Evolutionary conservation across 345 rosid genomes (phyloP).

Genomic region (Lumnitzera littorea): DNA sequence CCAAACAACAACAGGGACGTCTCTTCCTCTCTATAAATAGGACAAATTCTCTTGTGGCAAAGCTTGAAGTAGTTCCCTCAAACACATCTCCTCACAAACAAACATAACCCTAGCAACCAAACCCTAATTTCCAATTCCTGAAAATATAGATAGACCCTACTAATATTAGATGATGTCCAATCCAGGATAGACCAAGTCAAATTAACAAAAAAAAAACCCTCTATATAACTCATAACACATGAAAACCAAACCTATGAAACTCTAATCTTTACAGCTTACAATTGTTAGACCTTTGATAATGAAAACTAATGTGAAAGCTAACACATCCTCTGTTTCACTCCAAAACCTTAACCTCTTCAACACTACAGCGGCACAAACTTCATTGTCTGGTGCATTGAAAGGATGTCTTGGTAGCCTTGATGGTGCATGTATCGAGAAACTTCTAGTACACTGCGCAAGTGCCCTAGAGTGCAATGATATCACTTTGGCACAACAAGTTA

Average conservation of each 20-base stretch:
- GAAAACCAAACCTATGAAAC: no score
- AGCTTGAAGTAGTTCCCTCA: no score
- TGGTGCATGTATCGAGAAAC: constrained; percentile 65
- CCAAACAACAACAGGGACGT: no score
- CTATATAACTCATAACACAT: no score
- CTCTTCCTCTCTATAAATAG: no score
- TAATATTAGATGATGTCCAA: no score
- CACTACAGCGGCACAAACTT: constrained; percentile 17
- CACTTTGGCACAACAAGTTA: constrained; percentile 68
- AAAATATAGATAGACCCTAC: no score
- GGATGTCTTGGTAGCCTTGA: constrained; percentile 68
- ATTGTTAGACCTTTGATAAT: constrained; percentile 3
- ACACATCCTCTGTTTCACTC: constrained; percentile 33
- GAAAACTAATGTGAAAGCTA: constrained; percentile 42
- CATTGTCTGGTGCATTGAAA: constrained; percentile 45
- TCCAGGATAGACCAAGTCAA: no score
- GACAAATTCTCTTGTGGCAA: no score
- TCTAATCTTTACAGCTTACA: no score
- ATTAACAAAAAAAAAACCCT: no score
- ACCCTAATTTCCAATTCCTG: not conserved
- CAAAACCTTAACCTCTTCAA: constrained; percentile 35
- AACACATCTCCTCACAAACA: constrained; percentile 1
- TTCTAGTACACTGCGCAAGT: constrained; percentile 62
- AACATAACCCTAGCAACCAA: not conserved
- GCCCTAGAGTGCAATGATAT: constrained; percentile 60